Percentiles rank a stretch among this genome's conserved stretches.
These are phyloP conservation scores for Pistacia vera DNA, from an alignment of 345 rosid genomes.

Conservation along the genomic window DNA sequence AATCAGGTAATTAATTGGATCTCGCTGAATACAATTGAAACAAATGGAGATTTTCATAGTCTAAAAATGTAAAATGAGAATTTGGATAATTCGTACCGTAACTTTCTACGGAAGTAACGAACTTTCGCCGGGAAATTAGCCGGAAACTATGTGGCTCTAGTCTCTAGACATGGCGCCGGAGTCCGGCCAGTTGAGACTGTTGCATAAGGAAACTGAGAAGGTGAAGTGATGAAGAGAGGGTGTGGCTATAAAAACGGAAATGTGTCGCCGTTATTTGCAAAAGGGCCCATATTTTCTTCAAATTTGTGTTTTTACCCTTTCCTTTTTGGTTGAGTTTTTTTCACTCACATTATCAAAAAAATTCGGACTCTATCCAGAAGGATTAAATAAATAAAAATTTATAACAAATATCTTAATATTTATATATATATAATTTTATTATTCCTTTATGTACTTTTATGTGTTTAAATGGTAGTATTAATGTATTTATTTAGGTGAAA, in stretches of 20 bases:
- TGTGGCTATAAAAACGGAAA: constrained; percentile 8
- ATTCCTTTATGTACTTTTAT: no score
- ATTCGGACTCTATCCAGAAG: no score
- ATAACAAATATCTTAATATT: no score
- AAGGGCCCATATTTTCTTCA: neutral
- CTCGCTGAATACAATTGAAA: constrained; percentile 13
- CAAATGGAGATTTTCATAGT: neutral
- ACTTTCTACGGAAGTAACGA: constrained; percentile 30
- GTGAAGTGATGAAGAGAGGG: neutral
- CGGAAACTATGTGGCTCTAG: constrained; percentile 25
- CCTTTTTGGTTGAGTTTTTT: neutral
- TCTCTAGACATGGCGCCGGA: constrained; percentile 46
- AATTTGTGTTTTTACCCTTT: neutral
- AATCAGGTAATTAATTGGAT: constrained; percentile 26
- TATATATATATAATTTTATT: no score
- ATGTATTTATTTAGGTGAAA: no score
- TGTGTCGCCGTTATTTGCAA: constrained; percentile 1
- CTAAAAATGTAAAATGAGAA: neutral
- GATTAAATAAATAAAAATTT: no score
- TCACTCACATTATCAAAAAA: neutral
- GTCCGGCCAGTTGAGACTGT: constrained; percentile 34
- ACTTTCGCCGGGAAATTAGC: constrained; percentile 16
- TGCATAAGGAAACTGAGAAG: constrained; percentile 5
- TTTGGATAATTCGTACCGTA: constrained; percentile 23
- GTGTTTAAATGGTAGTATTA: no score